Evolutionary conservation across 2,329 filamentous ascomycete genomes (phyloP), one percentile per base, ranked within the genome.

Genomic region (Sporothrix euskadiensis): DNA sequence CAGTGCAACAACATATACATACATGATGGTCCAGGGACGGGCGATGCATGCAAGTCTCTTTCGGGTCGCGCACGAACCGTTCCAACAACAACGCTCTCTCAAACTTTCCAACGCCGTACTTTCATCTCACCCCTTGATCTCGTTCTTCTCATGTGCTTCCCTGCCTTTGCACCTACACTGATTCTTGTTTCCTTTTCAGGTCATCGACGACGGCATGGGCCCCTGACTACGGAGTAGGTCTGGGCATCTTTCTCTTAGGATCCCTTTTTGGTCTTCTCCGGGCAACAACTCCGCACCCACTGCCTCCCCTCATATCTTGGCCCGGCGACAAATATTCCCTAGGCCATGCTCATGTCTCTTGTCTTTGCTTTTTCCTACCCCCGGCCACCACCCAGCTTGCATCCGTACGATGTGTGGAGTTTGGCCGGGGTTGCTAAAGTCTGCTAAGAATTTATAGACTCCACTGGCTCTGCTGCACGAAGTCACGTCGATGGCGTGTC

Each of bases 361-460:
- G 44, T 47, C 16, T 66, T 26, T 16, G 14, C 4, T 30, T 66
- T 66, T 30, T 30, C 12, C 16, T 16, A 47, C 4, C 35, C 41
- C 61, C 57, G 32, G 32, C 57, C 57, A 56, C 35, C 35, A 35
- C 32, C 8, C 57, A 39, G 16, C 32, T 22, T 9, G 7, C 32
- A n/a, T 41, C 57, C 57, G 57, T 41, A 63, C 57, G 57, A 63
- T 41, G 57, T 39, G 57, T 63, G 57, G 57, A 63, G 57, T 63
- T 41, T 63, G 6, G 57, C 57, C 41, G 57, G 57, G 10, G 32
- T 63, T 39, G 57, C 57, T 59, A 59, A 35, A 63, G 57, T 22
- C 22, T 63, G 57, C 57, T 63, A 39, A 41, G 9, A 63, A n/a
- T 19, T 63, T n/a, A 5, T 30, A n/a, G 22, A 30, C 57, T 39